Evolutionary conservation across 192 early-diverging fungal genomes (phyloP), one percentile per base, ranked within the genome.

Genomic region (Funneliformis geosporum): DNA sequence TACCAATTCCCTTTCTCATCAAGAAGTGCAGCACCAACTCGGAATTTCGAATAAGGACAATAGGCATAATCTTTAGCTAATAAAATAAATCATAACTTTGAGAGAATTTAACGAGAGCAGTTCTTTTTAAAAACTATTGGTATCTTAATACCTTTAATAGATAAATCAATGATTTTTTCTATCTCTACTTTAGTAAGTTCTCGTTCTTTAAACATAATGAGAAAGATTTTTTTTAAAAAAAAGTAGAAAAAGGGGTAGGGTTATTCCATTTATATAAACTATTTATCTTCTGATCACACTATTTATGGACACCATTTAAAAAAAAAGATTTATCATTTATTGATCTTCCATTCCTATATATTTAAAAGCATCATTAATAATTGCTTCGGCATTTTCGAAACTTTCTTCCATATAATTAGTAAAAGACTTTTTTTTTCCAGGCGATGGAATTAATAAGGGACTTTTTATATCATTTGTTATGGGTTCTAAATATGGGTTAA

Each of bases 1-100:
- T 86, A 90, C 44, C 87, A 82, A 66, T 86, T 87, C 38, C 94
- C 94, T 33, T 89, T 87, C 60, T 86, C 86, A 11, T 92, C 86
- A 47, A 94, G 84, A 46, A 96, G 76, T 4, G 96, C 94, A 50
- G 94, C 94, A 18, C 96, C 96, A 25, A 98, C 95, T 25, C 93
- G 89, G 83, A 97, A 97, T 82, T 96, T 94, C 28, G 93, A 95
- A 84, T 98, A 98, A 6, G 96, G 96, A 18, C 90, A 90, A 82
- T 98, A 96, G 2, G 96, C 91, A 33, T 83, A 79, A n/a, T 89
- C 83, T 68, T 93, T 93, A 14, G 95, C 95, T 85, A 65, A 28
- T 66, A 43, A 25, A 11, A 8, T 23, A 68, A 1, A 44, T 64
- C 6, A 43, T 25, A 8, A 43, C 11, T 33, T 11, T 23, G 5